These are phyloP conservation scores for Coniosporium apollinis DNA, from an alignment of 495 filamentous ascomycete genomes.

Conservation along the genomic window DNA sequence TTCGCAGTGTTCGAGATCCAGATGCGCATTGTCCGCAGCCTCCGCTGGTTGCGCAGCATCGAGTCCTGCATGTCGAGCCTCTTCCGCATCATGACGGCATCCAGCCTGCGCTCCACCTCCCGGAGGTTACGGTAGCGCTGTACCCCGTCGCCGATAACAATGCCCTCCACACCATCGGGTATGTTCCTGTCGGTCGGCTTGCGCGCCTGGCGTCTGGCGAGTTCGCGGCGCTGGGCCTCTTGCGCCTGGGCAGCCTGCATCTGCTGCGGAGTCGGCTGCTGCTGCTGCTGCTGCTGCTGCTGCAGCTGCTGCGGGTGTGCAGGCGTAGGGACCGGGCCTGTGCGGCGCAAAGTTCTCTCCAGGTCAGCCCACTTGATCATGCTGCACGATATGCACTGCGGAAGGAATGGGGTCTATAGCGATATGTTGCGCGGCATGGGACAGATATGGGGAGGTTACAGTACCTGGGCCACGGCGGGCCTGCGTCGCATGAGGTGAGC, in stretches of 20 bases:
- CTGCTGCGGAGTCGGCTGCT: slow-evolving; percentile 19
- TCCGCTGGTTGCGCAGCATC: slow-evolving; percentile 61
- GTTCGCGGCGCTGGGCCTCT: slow-evolving; percentile 39
- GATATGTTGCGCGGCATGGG: neutral
- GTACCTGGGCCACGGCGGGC: slow-evolving; percentile 16
- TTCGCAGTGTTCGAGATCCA: slow-evolving; percentile 95
- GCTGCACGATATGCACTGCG: neutral
- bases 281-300: slow-evolving; percentile 4
- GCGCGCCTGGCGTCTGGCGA: slow-evolving; percentile 56
- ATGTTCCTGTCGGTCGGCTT: slow-evolving; percentile 92
- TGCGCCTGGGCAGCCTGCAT: slow-evolving; percentile 37
- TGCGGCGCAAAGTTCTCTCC: slow-evolving; percentile 20
- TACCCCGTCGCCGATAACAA: slow-evolving; percentile 64
- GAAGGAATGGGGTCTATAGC: neutral
- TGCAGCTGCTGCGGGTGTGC: neutral
- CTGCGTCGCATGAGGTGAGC: slow-evolving; percentile 7
- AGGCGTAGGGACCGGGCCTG: slow-evolving; percentile 18
- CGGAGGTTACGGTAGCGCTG: slow-evolving; percentile 65
- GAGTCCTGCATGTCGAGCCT: slow-evolving; percentile 77
- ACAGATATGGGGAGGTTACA: neutral
- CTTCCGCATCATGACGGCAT: slow-evolving; percentile 92
- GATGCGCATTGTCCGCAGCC: slow-evolving; percentile 70
- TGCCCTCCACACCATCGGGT: slow-evolving; percentile 72
- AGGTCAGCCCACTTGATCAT: slow-evolving; percentile 26
- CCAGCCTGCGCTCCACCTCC: slow-evolving; percentile 75